Conservation (phyloP, 768 basidiomycete species). For the Stropharia rugosoannulata region DNA sequence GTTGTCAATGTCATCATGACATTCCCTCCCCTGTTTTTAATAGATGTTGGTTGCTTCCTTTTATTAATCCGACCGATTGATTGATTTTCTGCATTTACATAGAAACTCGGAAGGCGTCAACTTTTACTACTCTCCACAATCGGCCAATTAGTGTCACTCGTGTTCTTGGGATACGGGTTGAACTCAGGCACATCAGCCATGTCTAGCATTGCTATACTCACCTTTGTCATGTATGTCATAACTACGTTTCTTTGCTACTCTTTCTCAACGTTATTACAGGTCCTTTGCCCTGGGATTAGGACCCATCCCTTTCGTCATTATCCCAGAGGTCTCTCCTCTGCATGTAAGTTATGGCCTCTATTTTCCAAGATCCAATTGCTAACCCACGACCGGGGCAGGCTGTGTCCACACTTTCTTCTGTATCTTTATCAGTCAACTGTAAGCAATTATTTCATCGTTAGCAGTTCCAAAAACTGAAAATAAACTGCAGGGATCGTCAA, state of each 20-base stretch:
- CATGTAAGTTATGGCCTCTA: slow-evolving; percentile 47
- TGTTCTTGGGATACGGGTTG: slow-evolving; percentile 70
- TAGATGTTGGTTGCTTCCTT: slow-evolving; percentile 57
- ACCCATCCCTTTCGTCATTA: slow-evolving; percentile 90
- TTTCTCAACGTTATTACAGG: slow-evolving; percentile 32
- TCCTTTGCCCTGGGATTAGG: slow-evolving; percentile 91
- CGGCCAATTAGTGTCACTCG: slow-evolving; percentile 66
- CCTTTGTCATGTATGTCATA: slow-evolving; percentile 72
- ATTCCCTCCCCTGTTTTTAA: slow-evolving; percentile 83
- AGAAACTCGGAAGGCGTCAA: slow-evolving; percentile 74
- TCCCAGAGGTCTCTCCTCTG: slow-evolving; percentile 84
- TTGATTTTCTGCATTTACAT: slow-evolving; percentile 5
- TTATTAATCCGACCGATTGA: background rate
- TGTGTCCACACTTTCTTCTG: slow-evolving; percentile 77
- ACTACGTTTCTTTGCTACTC: background rate
- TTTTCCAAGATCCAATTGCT: background rate
- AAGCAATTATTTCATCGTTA: slow-evolving; percentile 21
- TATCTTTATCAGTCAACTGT: slow-evolving; percentile 75
- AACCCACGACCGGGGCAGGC: slow-evolving; percentile 41
- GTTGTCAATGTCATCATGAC: slow-evolving; percentile 83
- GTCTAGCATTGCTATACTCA: slow-evolving; percentile 71
- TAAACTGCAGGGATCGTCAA: slow-evolving; percentile 73
- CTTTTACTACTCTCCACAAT: slow-evolving; percentile 66
- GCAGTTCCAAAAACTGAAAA: background rate
- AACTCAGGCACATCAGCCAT: slow-evolving; percentile 57